Base-by-base conservation (phyloP, 1,139 yeast species). In the Candida pseudocylindracea region DNA sequence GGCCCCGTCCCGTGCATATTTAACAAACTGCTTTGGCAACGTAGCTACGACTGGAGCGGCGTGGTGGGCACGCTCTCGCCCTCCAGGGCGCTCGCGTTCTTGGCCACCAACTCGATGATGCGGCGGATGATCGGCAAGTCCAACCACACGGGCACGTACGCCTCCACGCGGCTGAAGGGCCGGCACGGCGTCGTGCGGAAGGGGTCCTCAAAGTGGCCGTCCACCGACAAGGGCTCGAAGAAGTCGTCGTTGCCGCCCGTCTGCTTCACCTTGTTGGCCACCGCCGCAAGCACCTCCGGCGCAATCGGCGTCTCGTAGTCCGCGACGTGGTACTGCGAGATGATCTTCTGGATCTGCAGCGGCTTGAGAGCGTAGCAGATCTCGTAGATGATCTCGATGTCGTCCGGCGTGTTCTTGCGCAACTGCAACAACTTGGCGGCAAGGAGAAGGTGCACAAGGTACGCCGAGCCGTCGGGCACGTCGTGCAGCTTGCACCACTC, bases 401-500 rank as follows among this genome's bases (percentile, higher is more conserved):
- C 98, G 41, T 78, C 93, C 27, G 78, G 67, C 13, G 93, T 76
- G 43, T 78, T 76, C 58, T 85, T 88, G 53, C 92, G 71, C 49
- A 88, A 67, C 55, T 91, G 99, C 46, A 91, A 60, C 40, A 91
- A 60, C 56, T 91, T 91, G 32, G 95, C 91, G 24, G 93, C 91
- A 56, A 91, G 98, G 47, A 83, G 66, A 48, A 91, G 63, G 50
- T 85, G 96, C 41, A 78, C 75, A 50, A 91, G 64, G 46, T 83
- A 74, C 29, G 75, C 68, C n/a, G 88, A 68, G 5, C 93, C 94
- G 48, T 85, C 94, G 35, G 80, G 76, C 42, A 91, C 70, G 37
- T 79, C 92, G 51, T 88, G 95, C 5, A 88, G 72, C 55, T 83
- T 88, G 55, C 98, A 88, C 98, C 98, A 91, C 57, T 91, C 99